Evolutionary conservation across 306 rosid genomes (phyloP), one percentile per base, ranked within the genome.

Genomic region (Alnus rubra): DNA sequence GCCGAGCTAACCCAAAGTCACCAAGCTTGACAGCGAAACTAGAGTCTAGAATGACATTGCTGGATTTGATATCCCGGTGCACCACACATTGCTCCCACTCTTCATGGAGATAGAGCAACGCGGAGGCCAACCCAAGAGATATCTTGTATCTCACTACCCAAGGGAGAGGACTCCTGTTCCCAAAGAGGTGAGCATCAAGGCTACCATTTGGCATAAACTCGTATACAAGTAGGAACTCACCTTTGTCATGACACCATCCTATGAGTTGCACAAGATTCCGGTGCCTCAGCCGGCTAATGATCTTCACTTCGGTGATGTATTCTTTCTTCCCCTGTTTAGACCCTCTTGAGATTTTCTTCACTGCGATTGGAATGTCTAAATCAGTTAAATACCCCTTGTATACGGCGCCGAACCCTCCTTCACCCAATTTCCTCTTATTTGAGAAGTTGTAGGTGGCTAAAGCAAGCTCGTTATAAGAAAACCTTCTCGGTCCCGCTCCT

Each of bases 391-490:
- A 82, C 28, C 92, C 91, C 65, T 51, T 78, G 55, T 80, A 88
- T 4, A 85, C 89, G 9, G 79, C 84, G 35, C 91, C 91, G 75
- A 88, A 88, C 1, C 91, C 91, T 68, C 91, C 91, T 79, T 86
- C 75, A n/a, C 91, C 91, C 10, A 88, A 60, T 23, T 85, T 85
- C 9, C 89, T 78, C 3, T 78, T 78, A 2, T 16, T 31, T 1
- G 83, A 82, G 81, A 88, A 88, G 47, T 79, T 83, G 68, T 85
- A 78, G 6, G 91, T 85, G 0, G 82, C 89, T 50, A 30, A 53
- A 5, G 65, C 52, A 28, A 88, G 84, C 42, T 88, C 84, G 48
- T 19, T 30, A 9, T 76, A 78, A 19, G 79, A n/a, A 19, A 88
- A 88, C 14, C 14, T 79, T 50, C 74, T 71, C 2, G 82, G 82